Percentiles rank a stretch among this genome's conserved stretches.
These are phyloP conservation scores for Fraxinus floribunda DNA, from an alignment of 305 asterid genomes.

Conservation along the genomic window DNA sequence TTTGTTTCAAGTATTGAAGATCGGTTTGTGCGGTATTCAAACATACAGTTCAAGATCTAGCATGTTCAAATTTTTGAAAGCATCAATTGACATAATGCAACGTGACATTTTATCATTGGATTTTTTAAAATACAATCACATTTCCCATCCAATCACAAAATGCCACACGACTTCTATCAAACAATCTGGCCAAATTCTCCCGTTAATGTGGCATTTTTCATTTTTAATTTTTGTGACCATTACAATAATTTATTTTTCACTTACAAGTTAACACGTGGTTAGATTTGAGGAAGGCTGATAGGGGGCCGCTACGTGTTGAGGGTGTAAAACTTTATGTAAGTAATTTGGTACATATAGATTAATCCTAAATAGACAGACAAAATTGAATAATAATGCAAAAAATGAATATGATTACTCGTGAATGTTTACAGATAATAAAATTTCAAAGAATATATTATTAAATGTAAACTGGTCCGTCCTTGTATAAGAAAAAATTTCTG, in stretches of 20 bases:
- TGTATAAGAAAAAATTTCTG: constrained; percentile 1
- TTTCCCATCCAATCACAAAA: neutral
- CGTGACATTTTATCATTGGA: neutral
- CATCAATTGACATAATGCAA: neutral
- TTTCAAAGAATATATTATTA: constrained; percentile 17
- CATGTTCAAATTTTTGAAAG: neutral
- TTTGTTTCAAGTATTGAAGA: neutral
- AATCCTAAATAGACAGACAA: neutral
- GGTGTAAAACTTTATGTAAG: too few species aligned
- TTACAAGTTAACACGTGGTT: neutral
- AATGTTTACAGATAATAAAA: constrained; percentile 39
- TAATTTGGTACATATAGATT: too few species aligned
- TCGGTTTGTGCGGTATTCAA: neutral
- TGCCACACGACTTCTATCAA: neutral
- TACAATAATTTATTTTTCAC: neutral
- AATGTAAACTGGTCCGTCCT: constrained; percentile 23
- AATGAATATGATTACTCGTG: neutral
- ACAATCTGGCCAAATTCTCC: neutral
- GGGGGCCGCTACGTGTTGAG: too few species aligned
- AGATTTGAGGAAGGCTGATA: too few species aligned
- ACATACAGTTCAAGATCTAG: neutral
- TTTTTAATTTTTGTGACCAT: neutral
- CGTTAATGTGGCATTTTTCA: neutral
- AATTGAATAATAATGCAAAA: neutral
- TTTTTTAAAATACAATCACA: too few species aligned